Evolutionary conservation across 176 grass and related monocot genomes (phyloP).

Genomic region (Poa pratensis): DNA sequence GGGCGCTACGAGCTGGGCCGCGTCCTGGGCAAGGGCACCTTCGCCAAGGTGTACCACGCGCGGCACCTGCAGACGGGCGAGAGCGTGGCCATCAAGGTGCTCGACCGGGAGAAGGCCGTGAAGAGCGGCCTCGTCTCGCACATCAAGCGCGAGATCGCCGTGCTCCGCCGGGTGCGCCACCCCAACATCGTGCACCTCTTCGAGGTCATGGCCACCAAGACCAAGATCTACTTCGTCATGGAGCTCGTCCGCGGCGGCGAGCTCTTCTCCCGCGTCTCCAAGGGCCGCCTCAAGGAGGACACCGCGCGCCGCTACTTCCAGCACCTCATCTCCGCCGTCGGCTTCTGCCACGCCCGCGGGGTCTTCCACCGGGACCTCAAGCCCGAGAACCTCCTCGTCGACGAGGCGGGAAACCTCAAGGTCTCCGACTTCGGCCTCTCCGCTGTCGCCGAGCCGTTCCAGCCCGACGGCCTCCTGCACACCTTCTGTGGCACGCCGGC

Average conservation of each 20-base stretch:
- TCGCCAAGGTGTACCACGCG: constrained; percentile 93
- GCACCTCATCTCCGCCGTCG: constrained; percentile 86
- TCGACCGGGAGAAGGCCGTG: constrained; percentile 87
- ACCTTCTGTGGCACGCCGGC: constrained; percentile 98
- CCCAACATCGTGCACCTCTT: constrained; percentile 92
- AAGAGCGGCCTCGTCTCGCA: constrained; percentile 67
- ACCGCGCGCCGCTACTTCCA: constrained; percentile 90
- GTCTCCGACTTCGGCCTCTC: constrained; percentile 95
- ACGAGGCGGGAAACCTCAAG: constrained; percentile 79
- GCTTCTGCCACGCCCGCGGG: constrained; percentile 91
- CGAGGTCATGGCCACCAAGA: constrained; percentile 97
- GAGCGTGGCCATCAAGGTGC: constrained; percentile 86
- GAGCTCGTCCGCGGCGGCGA: constrained; percentile 90
- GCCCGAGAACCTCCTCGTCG: constrained; percentile 95
- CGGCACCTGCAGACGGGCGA: constrained; percentile 56
- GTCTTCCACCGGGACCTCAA: constrained; percentile 98
- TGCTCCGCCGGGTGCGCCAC: constrained; percentile 94
- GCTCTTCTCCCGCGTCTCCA: constrained; percentile 86
- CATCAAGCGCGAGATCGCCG: constrained; percentile 97
- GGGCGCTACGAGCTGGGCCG: constrained; percentile 87
- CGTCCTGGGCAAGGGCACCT: constrained; percentile 80
- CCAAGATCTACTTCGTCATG: constrained; percentile 99
- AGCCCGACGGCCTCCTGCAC: constrained; percentile 74
- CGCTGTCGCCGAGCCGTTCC: constrained; percentile 84
- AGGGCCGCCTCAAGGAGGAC: constrained; percentile 97